Evolutionary conservation across 2,329 filamentous ascomycete genomes (phyloP), one percentile per base, ranked within the genome.

Genomic region (Neoascochyta sp.): DNA sequence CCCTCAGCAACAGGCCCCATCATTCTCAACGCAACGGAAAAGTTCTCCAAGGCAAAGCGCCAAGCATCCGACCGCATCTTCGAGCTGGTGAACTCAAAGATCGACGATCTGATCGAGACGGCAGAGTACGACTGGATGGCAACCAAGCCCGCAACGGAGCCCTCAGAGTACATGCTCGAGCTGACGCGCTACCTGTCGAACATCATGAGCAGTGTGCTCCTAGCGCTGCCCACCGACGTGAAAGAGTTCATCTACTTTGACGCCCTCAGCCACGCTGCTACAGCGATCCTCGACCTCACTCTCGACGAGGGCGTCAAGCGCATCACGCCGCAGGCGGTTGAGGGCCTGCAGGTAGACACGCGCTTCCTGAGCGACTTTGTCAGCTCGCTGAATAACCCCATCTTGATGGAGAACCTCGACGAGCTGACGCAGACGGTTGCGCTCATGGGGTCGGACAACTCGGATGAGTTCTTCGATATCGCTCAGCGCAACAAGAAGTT

Each of bases 211-310:
- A 92, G 86, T 1, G 95, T 93, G 0, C 74, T 98, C 4, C 75
- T 98, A 2, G 90, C 89, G 1, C 70, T 98, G n/a, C 92, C 93
- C 0, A 81, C 87, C 16, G 86, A 94, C 53, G 95, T 98, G 64
- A 96, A 96, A 60, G 88, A 95, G 60, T 79, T 95, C 33, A 95
- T 98, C 50, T 96, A 98, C 67, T 95, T 95, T 56, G 92, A 96
- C 58, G 92, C 92, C 0, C 75, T 98, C 19, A 88, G 81, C 32
- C 92, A 98, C 62, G 88, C 92, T 2, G 83, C 86, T 3, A 84
- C 84, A 40, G 86, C 84, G 62, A 92, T 95, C 33, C 65, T 95
- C 41, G 77, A 79, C 14, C 75, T 94, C 7, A 86, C 88, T 0
- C 73, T 95, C 21, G 83, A 87, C 8, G 68, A 80, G 0, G 78